Base-by-base conservation (phyloP, 2,329 filamentous ascomycete genomes). In the Pyrenophora teres region DNA sequence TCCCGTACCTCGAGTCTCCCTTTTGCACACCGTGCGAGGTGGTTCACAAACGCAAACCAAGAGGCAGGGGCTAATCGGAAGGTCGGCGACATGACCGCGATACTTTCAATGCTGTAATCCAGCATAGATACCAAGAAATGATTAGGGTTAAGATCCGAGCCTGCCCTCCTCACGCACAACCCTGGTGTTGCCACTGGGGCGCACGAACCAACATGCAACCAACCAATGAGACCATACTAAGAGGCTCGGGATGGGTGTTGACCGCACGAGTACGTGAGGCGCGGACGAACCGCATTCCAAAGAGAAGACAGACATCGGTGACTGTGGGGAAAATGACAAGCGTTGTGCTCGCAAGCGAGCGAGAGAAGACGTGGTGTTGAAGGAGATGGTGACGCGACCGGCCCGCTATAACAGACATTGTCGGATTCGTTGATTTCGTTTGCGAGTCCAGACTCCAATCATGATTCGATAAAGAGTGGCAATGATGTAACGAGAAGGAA, bases 131-230 rank as follows among this genome's bases (percentile, higher is more conserved):
- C 90, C 89, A 88, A 85, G 79, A 75, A 78, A 76, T 79, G 79
- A 83, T 89, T 96, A 96, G 92, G 92, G 92, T 96, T 96, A 96
- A 92, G 89, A 92, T 92, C 89, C 90, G 86, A 87, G 79, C 76
- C 79, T 80, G 80, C 84, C 87, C 83, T 81, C 83, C 76, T 77
- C 78, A 74, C 70, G 70, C 68, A 62, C 64, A 55, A 59, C 50
- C 60, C 55, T 60, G 52, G 50, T 64, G 65, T 65, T 59, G 40
- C 61, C 69, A 69, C 63, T 64, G 69, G 70, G 73, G 71, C 67
- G 73, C 73, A 70, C 59, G 46, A 57, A 54, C 52, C 57, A 54
- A 61, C 59, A 68, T 69, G 44, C 65, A 65, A 52, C 67, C 70
- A 75, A 75, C 79, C 80, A 78, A 77, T 80, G 76, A 78, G 77